Evolutionary conservation across 1,139 yeast species (phyloP).

Genomic region (Meyerozyma elateridarum): DNA sequence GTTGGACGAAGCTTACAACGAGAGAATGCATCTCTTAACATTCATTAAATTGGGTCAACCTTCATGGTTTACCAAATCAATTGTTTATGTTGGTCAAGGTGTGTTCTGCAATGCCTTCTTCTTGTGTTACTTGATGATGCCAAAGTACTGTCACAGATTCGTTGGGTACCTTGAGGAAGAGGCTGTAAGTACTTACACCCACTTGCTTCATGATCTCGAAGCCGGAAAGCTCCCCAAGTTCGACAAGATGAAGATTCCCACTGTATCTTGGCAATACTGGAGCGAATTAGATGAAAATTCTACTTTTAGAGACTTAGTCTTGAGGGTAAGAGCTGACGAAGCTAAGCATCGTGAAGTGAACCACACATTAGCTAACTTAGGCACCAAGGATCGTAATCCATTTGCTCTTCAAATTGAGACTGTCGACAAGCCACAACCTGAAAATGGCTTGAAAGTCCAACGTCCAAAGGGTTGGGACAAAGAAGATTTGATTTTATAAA

Average conservation of each 20-base stretch:
- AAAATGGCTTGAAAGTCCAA: slow-evolving; percentile 42
- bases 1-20: slow-evolving; percentile 74
- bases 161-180: slow-evolving; percentile 80
- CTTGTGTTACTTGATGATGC: slow-evolving; percentile 53
- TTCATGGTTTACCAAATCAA: slow-evolving; percentile 49
- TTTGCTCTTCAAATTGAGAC: slow-evolving; percentile 48
- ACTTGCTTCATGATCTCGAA: slow-evolving; percentile 53
- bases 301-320: slow-evolving; percentile 55
- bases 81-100: slow-evolving; percentile 67
- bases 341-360: slow-evolving; percentile 75
- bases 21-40: slow-evolving; percentile 71
- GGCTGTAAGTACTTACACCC: slow-evolving; percentile 68
- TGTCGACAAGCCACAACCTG: slow-evolving; percentile 48
- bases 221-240: slow-evolving; percentile 49
- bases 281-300: slow-evolving; percentile 44
- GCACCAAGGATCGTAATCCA: slow-evolving; percentile 62
- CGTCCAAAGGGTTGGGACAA: slow-evolving; percentile 63
- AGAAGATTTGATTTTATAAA: slow-evolving; percentile 40
- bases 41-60: slow-evolving; percentile 66
- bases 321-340: slow-evolving; percentile 64
- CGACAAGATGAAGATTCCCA: slow-evolving; percentile 42
- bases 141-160: slow-evolving; percentile 67
- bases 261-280: slow-evolving; percentile 64
- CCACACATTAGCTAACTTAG: slow-evolving; percentile 68
- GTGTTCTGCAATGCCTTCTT: slow-evolving; percentile 67